A percentile compares a stretch with the other conserved stretches of the same genome.
Evolutionary conservation across 2,329 filamentous ascomycete species (phyloP).

Genomic region (Aspergillus transmontanensis): DNA sequence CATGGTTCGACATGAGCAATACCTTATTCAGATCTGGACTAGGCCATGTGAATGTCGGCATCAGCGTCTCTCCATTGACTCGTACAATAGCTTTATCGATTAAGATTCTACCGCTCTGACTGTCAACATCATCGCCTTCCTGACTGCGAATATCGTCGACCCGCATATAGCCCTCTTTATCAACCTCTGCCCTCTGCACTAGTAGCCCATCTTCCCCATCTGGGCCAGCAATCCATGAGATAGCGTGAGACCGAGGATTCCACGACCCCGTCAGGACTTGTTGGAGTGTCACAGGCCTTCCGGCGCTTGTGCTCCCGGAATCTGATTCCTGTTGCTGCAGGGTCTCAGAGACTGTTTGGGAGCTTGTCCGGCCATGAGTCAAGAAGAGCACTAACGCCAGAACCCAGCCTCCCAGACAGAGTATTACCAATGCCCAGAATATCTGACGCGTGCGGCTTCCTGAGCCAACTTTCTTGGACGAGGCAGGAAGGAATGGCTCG

Average conservation of each 20-base stretch:
- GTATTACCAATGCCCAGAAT: slow-evolving; percentile 43
- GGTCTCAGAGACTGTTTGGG: slow-evolving; percentile 30
- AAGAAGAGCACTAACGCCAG: slow-evolving; percentile 48
- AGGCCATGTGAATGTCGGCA: slow-evolving; percentile 68
- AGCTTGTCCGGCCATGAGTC: slow-evolving; percentile 35
- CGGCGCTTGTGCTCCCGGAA: slow-evolving; percentile 38
- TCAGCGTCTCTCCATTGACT: slow-evolving; percentile 58
- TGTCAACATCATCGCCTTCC: slow-evolving; percentile 46
- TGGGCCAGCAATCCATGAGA: slow-evolving; percentile 52
- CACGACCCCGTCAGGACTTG: slow-evolving; percentile 44
- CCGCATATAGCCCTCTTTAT: slow-evolving; percentile 73
- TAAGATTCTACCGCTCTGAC: slow-evolving; percentile 64
- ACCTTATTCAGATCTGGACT: slow-evolving; percentile 86
- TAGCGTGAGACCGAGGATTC: slow-evolving; percentile 40
- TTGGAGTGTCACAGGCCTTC: slow-evolving; percentile 46
- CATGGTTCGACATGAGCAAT: slow-evolving; percentile 70
- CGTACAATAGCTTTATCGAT: slow-evolving; percentile 71
- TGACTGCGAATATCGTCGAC: slow-evolving; percentile 79
- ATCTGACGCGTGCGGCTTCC: slow-evolving; percentile 37
- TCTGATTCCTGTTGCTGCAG: slow-evolving; percentile 32
- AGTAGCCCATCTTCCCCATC: slow-evolving; percentile 72
- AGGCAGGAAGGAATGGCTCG: slow-evolving; percentile 27
- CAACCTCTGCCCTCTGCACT: slow-evolving; percentile 65
- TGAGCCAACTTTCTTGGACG: slow-evolving; percentile 27
- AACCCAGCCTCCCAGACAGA: slow-evolving; percentile 50